A percentile compares a stretch with the other conserved stretches of the same genome.
phyloP scores from a whole-genome alignment of 208 protist genomes.

The Acanthamoeba culbertsoni region DNA sequence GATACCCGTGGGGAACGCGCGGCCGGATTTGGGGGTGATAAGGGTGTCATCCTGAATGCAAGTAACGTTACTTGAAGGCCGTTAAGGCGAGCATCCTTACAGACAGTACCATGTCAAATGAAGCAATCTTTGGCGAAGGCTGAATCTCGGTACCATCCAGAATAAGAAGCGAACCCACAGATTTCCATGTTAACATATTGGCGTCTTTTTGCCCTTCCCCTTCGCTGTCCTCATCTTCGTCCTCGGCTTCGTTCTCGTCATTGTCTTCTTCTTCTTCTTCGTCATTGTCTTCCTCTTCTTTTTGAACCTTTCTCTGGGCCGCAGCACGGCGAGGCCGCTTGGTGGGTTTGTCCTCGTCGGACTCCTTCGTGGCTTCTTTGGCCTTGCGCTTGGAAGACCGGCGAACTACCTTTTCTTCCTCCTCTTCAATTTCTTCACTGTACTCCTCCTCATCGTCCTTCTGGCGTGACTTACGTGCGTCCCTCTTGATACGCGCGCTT shows the following conservation, averaged over 20 bases:
- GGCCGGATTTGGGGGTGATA: conserved; percentile 32
- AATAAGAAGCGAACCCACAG: not conserved
- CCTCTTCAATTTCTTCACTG: not conserved
- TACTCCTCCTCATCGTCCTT: not conserved
- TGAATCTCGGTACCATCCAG: not conserved
- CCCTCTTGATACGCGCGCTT: not conserved
- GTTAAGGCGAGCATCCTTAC: not conserved
- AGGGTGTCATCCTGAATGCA: conserved; percentile 19
- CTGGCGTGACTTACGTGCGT: not conserved
- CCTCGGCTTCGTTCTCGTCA: not conserved
- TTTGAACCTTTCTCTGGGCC: too few species aligned
- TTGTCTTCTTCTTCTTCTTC: not conserved
- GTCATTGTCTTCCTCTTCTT: not conserved
- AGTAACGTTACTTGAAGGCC: not conserved
- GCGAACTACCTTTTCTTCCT: not conserved
- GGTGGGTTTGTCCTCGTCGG: too few species aligned
- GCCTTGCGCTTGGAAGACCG: not conserved
- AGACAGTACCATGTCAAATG: conserved; percentile 42
- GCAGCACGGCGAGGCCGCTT: too few species aligned
- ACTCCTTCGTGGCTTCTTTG: too few species aligned
- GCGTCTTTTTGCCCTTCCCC: not conserved
- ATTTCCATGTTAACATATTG: not conserved
- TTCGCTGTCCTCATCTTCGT: not conserved
- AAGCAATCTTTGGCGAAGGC: conserved; percentile 30
- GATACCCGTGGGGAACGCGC: not conserved